Evolutionary conservation across 768 basidiomycete species (phyloP), one percentile per base, ranked within the genome.

Genomic region (Rhodotorula diobovata): DNA sequence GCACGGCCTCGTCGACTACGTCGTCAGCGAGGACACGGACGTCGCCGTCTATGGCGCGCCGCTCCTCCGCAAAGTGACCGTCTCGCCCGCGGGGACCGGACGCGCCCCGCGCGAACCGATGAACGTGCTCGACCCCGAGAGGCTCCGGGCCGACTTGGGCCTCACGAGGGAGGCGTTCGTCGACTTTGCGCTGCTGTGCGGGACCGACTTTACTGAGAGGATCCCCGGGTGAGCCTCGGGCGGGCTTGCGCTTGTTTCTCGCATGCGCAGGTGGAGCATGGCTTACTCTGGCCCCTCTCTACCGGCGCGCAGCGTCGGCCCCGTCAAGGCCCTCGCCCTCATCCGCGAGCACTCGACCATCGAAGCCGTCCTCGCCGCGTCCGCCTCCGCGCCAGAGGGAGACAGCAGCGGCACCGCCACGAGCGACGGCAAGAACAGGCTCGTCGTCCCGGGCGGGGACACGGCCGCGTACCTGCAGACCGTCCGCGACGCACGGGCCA

Each of bases 21-120:
- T 75, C 67, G 65, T 68, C 9, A 66, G 64, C n/a, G 74, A 75
- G 23, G 74, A 75, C 61, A 69, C 70, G n/a, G 74, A 75, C 62
- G 70, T 69, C 39, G 37, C 50, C 6, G 70, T 69, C 4, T 75
- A 71, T 43, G 67, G 66, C 30, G 74, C 74, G 7, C 66, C 67
- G 6, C 35, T 66, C 25, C 20, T 75, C 2, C 66, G 67, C 11
- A 32, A 41, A 7, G 28, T 71, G 37, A 50, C 35, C 1, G 63
- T 63, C 46, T 14, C 55, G 11, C 30, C 12, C 30, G 16, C n/a
- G 45, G 25, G 50, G 15, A 25, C 37, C 3, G 46, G 37, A 0
- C 14, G 28, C 1, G 34, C 50, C 55, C 39, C 32, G 25, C 37
- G 34, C 9, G 35, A 59, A 32, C 41, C 39, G 51, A 74, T 74